Percentiles rank a stretch among this genome's conserved stretches.
Conservation (phyloP, 192 early-diverging fungal genomes). For the Coemansia brasiliensis region DNA sequence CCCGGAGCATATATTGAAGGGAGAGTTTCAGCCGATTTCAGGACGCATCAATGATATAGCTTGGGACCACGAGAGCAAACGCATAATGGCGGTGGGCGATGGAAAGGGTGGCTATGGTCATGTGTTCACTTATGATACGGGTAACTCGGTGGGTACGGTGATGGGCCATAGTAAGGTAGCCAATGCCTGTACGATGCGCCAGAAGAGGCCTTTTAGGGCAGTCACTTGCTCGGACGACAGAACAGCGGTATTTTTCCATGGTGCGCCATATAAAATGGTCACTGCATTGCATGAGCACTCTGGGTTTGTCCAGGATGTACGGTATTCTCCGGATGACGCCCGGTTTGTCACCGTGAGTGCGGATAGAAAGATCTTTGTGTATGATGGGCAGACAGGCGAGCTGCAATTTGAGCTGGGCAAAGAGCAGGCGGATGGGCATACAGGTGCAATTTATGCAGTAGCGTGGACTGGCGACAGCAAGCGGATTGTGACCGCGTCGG, state of each 20-base stretch:
- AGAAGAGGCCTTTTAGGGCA: conserved; percentile 85
- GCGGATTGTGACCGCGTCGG: conserved; percentile 77
- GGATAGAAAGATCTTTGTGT: conserved; percentile 90
- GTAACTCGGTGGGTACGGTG: conserved; percentile 88
- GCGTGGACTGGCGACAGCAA: conserved; percentile 84
- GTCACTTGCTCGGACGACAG: conserved; percentile 91
- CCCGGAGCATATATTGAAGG: conserved; percentile 81
- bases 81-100: conserved; percentile 94
- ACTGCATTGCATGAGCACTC: conserved; percentile 75
- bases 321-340: conserved; percentile 79
- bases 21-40: conserved; percentile 72
- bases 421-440: conserved; percentile 59
- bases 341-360: conserved; percentile 81
- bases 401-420: conserved; percentile 59
- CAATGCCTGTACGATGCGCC: conserved; percentile 89
- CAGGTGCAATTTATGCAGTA: conserved; percentile 80
- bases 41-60: conserved; percentile 84
- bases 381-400: conserved; percentile 90
- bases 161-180: conserved; percentile 85
- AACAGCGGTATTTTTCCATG: conserved; percentile 85
- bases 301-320: conserved; percentile 88
- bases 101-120: conserved; percentile 89
- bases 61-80: conserved; percentile 95
- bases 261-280: conserved; percentile 86
- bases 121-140: conserved; percentile 86